Conservation (phyloP, 495 filamentous ascomycete genomes). For the Neurospora sublineolata region DNA sequence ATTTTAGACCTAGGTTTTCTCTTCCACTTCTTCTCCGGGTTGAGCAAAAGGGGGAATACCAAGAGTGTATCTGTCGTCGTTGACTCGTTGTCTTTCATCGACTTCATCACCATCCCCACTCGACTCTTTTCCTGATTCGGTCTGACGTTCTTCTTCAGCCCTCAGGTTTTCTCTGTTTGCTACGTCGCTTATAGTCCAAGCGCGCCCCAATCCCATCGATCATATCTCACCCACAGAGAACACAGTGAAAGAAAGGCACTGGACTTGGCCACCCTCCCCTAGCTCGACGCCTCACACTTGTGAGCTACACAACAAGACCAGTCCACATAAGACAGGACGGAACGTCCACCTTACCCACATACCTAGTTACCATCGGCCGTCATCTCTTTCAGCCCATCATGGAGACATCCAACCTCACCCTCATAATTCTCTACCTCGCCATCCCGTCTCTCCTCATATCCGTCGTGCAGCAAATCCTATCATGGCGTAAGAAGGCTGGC, state of each 20-base stretch:
- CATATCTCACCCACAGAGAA: neutral
- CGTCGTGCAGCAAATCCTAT: constrained; percentile 25
- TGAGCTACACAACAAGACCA: neutral
- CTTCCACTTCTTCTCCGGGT: neutral
- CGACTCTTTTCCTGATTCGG: neutral
- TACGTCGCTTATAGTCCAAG: neutral
- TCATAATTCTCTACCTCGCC: constrained; percentile 32
- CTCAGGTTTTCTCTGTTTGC: neutral
- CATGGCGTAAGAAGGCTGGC: constrained; percentile 21
- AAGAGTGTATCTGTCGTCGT: neutral
- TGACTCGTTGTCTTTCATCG: neutral
- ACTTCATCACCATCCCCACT: neutral
- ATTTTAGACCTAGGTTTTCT: neutral
- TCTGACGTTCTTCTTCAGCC: neutral
- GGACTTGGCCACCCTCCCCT: neutral
- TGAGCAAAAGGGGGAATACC: neutral
- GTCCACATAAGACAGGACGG: neutral
- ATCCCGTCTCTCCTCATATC: constrained; percentile 34
- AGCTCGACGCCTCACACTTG: neutral
- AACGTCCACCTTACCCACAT: neutral
- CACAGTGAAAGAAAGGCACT: neutral
- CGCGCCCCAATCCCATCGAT: neutral
- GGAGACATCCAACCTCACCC: constrained; percentile 12
- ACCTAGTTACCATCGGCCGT: neutral
- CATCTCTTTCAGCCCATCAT: constrained; percentile 4